These are phyloP conservation scores for Fonsecaea pedrosoi DNA, from an alignment of 2,329 filamentous ascomycete species.

Conservation along the genomic window DNA sequence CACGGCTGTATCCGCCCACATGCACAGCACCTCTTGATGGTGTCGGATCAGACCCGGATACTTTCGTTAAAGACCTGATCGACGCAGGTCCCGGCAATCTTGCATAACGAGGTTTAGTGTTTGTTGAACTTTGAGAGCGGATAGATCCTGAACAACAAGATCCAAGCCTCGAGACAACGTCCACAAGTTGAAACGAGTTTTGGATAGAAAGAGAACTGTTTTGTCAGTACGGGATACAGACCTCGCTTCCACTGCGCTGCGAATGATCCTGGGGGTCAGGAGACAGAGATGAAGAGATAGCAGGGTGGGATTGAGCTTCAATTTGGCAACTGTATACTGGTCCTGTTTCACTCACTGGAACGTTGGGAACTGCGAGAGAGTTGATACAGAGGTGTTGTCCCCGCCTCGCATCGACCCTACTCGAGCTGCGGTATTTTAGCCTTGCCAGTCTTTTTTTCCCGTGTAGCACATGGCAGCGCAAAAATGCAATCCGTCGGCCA, in stretches of 20 bases:
- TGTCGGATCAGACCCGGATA: conserved; percentile 1
- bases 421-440: neutral
- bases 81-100: conserved; percentile 5
- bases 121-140: neutral
- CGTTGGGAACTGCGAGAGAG: neutral
- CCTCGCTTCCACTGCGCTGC: neutral
- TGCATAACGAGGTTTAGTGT: neutral
- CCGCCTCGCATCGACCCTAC: neutral
- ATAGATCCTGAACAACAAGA: neutral
- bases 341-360: neutral
- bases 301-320: neutral
- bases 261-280: neutral
- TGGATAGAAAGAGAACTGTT: neutral
- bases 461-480: neutral
- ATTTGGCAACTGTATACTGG: neutral
- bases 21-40: neutral
- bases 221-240: neutral
- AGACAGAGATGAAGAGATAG: neutral
- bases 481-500: neutral
- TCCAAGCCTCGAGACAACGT: neutral
- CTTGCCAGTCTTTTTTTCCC: neutral
- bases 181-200: neutral
- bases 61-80: conserved; percentile 7
- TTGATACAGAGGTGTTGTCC: neutral
- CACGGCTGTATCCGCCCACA: conserved; percentile 5